Conservation (phyloP, 106 monocot species). For the Platanthera zijinensis region DNA sequence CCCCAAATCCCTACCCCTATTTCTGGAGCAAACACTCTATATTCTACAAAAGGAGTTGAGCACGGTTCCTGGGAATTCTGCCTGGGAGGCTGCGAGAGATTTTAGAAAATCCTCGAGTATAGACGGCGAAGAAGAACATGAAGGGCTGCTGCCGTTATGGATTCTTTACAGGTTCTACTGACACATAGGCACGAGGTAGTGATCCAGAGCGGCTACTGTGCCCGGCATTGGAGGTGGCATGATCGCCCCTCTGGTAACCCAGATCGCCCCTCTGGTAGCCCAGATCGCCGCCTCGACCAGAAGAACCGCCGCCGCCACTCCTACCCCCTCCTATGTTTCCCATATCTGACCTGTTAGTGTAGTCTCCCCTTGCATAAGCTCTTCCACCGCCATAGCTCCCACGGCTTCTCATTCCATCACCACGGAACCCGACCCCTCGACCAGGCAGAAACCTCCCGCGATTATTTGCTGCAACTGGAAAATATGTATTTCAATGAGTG, state of each 20-base stretch:
- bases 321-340: constrained; percentile 14
- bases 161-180: no score
- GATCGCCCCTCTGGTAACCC: constrained; percentile 51
- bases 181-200: no score
- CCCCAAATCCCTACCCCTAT: no score
- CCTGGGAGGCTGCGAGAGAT: no score
- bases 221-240: constrained; percentile 15
- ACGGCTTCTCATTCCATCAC: constrained; percentile 39
- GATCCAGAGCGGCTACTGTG: constrained; percentile 29
- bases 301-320: constrained; percentile 27
- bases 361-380: constrained; percentile 44
- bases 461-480: not conserved
- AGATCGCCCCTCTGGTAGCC: constrained; percentile 2
- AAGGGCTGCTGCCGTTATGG: no score
- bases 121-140: no score
- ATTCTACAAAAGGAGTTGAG: no score
- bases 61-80: no score
- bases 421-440: constrained; percentile 33
- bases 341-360: constrained; percentile 7
- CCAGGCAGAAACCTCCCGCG: constrained; percentile 34
- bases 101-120: no score
- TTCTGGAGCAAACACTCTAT: no score
- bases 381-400: constrained; percentile 41
- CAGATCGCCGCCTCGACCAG: constrained; percentile 8
- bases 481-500: no score